These are phyloP conservation scores for Triticum timopheevii DNA, from an alignment of 176 grass and related monocot genomes.

Conservation along the genomic window DNA sequence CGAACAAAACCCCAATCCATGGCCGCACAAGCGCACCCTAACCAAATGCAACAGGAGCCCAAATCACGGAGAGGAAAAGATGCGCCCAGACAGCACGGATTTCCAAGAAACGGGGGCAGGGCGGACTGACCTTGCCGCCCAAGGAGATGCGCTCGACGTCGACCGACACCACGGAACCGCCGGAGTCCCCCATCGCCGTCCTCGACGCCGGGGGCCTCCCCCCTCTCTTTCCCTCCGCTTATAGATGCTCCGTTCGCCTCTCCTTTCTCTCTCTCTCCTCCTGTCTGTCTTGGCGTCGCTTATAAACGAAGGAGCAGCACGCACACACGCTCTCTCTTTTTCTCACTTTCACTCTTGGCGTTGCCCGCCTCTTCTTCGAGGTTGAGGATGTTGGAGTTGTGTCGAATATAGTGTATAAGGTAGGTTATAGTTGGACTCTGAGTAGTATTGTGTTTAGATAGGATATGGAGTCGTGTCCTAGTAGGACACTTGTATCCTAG, in stretches of 20 bases:
- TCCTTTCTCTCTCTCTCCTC: slow-evolving; percentile 9
- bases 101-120: background rate
- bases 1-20: background rate
- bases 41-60: slow-evolving; percentile 1
- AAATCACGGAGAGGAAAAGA: background rate
- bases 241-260: background rate
- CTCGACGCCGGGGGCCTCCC: slow-evolving; percentile 15
- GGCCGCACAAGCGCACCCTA: background rate
- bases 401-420: too few relatives aligned
- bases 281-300: background rate
- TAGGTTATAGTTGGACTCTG: too few relatives aligned
- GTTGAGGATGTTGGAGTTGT: too few relatives aligned
- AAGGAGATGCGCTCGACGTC: slow-evolving; percentile 92
- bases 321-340: background rate
- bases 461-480: too few relatives aligned
- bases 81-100: background rate
- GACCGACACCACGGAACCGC: slow-evolving; percentile 58
- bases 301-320: background rate
- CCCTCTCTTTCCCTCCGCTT: background rate
- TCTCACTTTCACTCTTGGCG: background rate
- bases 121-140: slow-evolving; percentile 66
- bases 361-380: background rate
- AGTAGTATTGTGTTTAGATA: too few relatives aligned
- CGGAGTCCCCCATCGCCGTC: slow-evolving; percentile 61
- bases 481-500: too few relatives aligned